phyloP scores from a whole-genome alignment of 805 yeast genomes.

The Metschnikowia kunwiensis region DNA sequence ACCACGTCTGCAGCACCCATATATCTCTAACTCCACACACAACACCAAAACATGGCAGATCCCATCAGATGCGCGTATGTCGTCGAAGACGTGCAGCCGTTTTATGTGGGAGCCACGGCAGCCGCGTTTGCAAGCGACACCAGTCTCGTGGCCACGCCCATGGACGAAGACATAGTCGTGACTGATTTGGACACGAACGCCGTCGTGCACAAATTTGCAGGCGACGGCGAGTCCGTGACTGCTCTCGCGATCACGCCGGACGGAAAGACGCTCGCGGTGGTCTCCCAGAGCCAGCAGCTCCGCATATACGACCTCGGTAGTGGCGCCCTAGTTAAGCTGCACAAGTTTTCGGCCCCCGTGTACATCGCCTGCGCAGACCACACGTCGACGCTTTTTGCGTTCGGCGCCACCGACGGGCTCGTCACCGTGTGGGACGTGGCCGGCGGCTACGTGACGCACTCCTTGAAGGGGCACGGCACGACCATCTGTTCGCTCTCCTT shows the following conservation, averaged over 20 bases:
- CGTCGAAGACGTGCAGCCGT: constrained; percentile 59
- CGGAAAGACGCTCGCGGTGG: constrained; percentile 62
- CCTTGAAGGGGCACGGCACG: constrained; percentile 90
- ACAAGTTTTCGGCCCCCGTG: constrained; percentile 74
- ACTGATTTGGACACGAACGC: constrained; percentile 60
- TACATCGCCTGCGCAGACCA: constrained; percentile 73
- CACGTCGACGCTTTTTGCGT: constrained; percentile 82
- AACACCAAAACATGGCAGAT: constrained; percentile 19
- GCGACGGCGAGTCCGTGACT: constrained; percentile 82
- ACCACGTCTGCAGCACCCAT: too few species aligned
- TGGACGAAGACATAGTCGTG: constrained; percentile 71
- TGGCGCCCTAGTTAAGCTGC: constrained; percentile 42
- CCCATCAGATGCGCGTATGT: constrained; percentile 17
- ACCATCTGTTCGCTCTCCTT: constrained; percentile 74
- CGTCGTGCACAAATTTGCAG: constrained; percentile 61
- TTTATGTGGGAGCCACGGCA: constrained; percentile 80
- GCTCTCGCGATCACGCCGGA: constrained; percentile 75
- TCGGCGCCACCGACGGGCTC: constrained; percentile 94
- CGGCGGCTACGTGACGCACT: constrained; percentile 84
- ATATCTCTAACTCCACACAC: too few species aligned
- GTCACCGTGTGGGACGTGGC: constrained; percentile 90
- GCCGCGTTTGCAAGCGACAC: constrained; percentile 67
- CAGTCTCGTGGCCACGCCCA: constrained; percentile 69
- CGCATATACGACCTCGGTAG: constrained; percentile 55
- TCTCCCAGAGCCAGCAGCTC: constrained; percentile 82